Base-by-base conservation (phyloP, 2,329 filamentous ascomycete genomes). In the Verticillium dahliae region DNA sequence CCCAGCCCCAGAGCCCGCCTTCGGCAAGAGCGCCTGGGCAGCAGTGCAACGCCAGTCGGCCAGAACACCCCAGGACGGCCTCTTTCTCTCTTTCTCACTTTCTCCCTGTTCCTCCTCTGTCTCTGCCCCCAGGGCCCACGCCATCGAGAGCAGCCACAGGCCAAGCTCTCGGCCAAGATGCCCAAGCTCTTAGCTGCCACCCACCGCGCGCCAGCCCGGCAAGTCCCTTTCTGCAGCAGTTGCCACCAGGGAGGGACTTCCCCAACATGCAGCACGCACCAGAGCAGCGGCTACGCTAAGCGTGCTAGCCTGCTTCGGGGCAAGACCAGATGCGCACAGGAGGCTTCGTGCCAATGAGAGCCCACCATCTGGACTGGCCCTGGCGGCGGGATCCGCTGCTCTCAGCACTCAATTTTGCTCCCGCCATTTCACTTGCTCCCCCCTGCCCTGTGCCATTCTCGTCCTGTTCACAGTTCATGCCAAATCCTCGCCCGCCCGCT, bases 291-390 rank as follows among this genome's bases (percentile, higher is more conserved):
- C 57, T 58, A 22, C 57, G 38, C 57, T 58, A 58, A 34, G 27
- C 15, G 27, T 6, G 14, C 57, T 58, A 58, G 38, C 57, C 39
- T 14, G 13, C 11, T 58, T 50, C 38, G 39, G 57, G 55, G 18
- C 57, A 58, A 58, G 57, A 58, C 57, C 38, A 27, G 57, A 58
- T n/a, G 38, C 11, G 50, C 57, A 41, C 57, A 18, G 57, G 35
- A 33, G n/a, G 57, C 6, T 27, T 39, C 39, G 27, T 41, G 14
- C 57, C 57, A 58, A 58, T 58, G 22, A 52, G 45, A 11, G 10
- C 3, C 45, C n/a, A 15, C 37, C 33, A 22, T 57, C 33, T 18
- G 11, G 33, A 11, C n/a, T 38, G 15, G 34, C 45, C 45, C 45
- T 50, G 22, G 18, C 45, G n/a, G 41, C 41, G 41, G 41, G 41